Evolutionary conservation across 2,329 filamentous ascomycete species (phyloP).

Genomic region (Pseudocercospora fijiensis): DNA sequence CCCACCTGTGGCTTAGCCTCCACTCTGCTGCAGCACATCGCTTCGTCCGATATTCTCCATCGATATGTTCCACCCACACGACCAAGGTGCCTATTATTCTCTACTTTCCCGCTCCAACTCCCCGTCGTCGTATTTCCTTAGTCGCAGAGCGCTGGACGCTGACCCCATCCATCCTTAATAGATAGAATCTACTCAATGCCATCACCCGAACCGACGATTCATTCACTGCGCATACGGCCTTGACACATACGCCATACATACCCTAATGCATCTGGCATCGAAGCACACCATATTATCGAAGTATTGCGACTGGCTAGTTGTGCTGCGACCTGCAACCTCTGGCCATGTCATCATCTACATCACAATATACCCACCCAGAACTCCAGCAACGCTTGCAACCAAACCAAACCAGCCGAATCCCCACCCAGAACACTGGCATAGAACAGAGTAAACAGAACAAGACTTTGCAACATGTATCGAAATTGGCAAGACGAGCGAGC

Average conservation of each 20-base stretch:
- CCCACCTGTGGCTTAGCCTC: background rate
- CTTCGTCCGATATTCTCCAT: slow-evolving; percentile 9
- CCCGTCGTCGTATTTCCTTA: background rate
- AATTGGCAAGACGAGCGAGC: slow-evolving; percentile 30
- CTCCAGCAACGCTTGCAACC: background rate
- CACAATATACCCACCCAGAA: background rate
- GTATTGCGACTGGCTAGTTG: background rate
- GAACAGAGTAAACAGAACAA: slow-evolving; percentile 21
- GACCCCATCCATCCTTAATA: slow-evolving; percentile 12
- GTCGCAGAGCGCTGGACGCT: slow-evolving; percentile 20
- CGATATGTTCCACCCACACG: background rate
- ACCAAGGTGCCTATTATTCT: slow-evolving; percentile 15
- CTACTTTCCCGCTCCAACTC: slow-evolving; percentile 3
- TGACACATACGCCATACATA: slow-evolving; percentile 1
- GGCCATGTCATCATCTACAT: slow-evolving; percentile 6
- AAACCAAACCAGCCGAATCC: slow-evolving; percentile 27
- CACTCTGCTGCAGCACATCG: slow-evolving; percentile 2
- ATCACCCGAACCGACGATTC: slow-evolving; percentile 2
- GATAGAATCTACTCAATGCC: slow-evolving; percentile 9
- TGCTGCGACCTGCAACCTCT: background rate
- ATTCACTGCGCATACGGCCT: slow-evolving; percentile 11
- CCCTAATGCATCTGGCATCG: slow-evolving; percentile 9
- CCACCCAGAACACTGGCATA: slow-evolving; percentile 19
- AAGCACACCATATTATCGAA: background rate
- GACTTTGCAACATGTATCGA: slow-evolving; percentile 30